phyloP scores from a whole-genome alignment of 371 early-diverging fungal genomes.

The Globomyces sp. region DNA sequence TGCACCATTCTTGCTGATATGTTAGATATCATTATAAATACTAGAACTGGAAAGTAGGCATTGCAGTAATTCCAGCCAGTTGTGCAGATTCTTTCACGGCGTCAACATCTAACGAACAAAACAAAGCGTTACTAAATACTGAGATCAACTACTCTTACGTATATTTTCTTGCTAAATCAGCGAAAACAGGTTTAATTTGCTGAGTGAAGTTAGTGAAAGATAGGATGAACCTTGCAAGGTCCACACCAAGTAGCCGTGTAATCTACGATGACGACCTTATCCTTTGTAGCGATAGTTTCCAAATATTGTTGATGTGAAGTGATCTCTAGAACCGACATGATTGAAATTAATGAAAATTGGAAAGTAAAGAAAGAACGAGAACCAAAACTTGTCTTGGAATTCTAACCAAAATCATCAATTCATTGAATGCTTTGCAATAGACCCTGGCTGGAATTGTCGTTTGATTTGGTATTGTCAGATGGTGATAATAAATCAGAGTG shows the following conservation, averaged over 20 bases:
- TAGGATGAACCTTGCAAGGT: slow-evolving; percentile 29
- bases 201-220: neutral
- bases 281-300: neutral
- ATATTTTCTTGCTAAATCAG: neutral
- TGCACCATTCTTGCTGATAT: slow-evolving; percentile 47
- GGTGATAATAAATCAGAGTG: too few species aligned
- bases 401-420: too few species aligned
- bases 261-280: slow-evolving; percentile 28
- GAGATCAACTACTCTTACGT: slow-evolving; percentile 8
- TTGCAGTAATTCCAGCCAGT: slow-evolving; percentile 32
- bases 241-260: slow-evolving; percentile 46
- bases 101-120: slow-evolving; percentile 44
- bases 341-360: neutral
- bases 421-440: too few species aligned
- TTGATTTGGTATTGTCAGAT: too few species aligned
- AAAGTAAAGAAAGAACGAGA: neutral
- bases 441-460: too few species aligned
- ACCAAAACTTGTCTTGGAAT: neutral
- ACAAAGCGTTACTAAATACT: slow-evolving; percentile 32
- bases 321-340: slow-evolving; percentile 5
- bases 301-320: neutral
- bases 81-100: slow-evolving; percentile 36
- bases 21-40: too few species aligned
- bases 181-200: slow-evolving; percentile 20
- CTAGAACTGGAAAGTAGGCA: slow-evolving; percentile 59